Evolutionary conservation across 371 early-diverging fungal genomes (phyloP), one percentile per base, ranked within the genome.

Genomic region (Circinella minor): DNA sequence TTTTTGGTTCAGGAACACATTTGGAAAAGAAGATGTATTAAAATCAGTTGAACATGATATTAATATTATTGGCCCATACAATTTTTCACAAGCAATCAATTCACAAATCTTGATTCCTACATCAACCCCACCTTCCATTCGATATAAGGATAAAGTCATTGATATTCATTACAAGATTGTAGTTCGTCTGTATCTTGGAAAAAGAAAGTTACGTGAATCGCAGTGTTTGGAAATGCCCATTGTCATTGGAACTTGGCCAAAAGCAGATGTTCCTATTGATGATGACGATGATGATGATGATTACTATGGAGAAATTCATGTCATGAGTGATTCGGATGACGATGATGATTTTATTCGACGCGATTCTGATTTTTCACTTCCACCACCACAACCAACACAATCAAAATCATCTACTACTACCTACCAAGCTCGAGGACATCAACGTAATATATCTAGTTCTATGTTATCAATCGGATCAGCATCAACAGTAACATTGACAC

Each of bases 241-340:
- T 66, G 72, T 78, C 8, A 66, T 84, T 34, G 84, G 84, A 36
- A 84, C 84, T 4, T 84, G 80, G 80, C 84, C 84, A 54, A 78
- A 77, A 43, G 81, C 84, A 0, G 69, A 72, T 15, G 71, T 84
- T 39, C 84, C 84, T 14, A 84, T 84, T 61, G 84, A 83, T 36
- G 84, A 84, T 47, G 84, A 84, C 34, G 78, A 80, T 34, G 84
- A 80, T 17, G 70, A 74, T 4, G 78, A 79, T 13, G 34, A 69
- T 37, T 51, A 20, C 36, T 49, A 68, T 59, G 67, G 59, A 3
- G 63, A 47, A 27, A 27, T 27, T 36, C 57, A 65, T 27, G 65
- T 68, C 57, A n/a, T 75, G 14, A 68, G 71, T 48, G 73, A 73
- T 37, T 71, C 73, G 27, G 67, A 55, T 55, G 11, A 57, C 57